Evolutionary conservation across 2,329 filamentous ascomycete species (phyloP), one percentile per base, ranked within the genome.

Genomic region (Exutisphaerella laricina): DNA sequence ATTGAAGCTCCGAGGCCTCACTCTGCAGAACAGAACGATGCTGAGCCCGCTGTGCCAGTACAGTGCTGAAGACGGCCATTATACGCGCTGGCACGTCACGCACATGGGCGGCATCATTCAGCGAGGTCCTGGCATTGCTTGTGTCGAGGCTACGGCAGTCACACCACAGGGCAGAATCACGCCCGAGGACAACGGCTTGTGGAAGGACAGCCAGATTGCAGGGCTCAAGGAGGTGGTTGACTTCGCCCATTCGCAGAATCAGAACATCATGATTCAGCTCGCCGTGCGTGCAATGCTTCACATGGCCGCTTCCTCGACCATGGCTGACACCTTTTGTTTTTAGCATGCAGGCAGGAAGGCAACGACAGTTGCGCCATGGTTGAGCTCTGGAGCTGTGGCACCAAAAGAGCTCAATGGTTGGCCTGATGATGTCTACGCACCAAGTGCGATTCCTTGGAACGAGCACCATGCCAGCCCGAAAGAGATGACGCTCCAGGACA

Each of bases 161-260:
- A 71, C 78, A 7, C 67, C 85, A 4, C 80, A 89, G 54, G 88
- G 88, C 20, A 78, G 89, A 42, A 94, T 94, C 69, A 84, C 85
- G 1, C 87, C 88, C 1, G 74, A 89, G 62, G 85, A 90, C 61
- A 68, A 71, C 9, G 88, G 89, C 1, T 68, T 96, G 5, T 96
- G 88, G 89, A 74, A 84, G 49, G 89, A 95, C 63, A 79, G 75
- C 23, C 89, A 96, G 63, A 82, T 89, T 47, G 81, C 75, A 50
- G 80, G 82, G 0, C 68, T 94, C 45, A 77, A 74, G 59, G 75
- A 77, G 46, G 75, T 90, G 33, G 78, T 82, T 25, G 85, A 94
- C 48, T 94, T 88, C 50, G 78, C 84, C 2, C 88, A 94, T 69
- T 79, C 77, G 18, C 88, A 94, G 65, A 76, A 74, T 59, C 81